Evolutionary conservation across 2,329 filamentous ascomycete species (phyloP).

Genomic region (Rhinocladiella mackenziei): DNA sequence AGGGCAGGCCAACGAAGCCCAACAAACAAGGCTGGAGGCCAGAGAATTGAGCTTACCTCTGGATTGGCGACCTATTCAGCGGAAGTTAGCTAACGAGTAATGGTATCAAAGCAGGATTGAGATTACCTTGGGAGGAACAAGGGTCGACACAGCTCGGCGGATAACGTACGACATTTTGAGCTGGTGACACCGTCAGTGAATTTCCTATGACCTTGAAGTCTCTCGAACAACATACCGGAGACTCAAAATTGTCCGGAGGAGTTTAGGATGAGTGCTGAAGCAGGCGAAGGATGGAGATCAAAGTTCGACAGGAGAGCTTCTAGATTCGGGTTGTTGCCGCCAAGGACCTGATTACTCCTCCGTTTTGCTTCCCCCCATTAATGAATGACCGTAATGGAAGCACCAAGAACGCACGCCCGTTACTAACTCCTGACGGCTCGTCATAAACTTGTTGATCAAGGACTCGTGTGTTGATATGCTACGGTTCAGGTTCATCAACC

Average conservation of each 20-base stretch:
- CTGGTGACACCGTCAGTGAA: conserved; percentile 11
- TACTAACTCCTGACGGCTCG: too few relatives aligned
- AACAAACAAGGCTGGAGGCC: not conserved
- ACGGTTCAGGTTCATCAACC: too few relatives aligned
- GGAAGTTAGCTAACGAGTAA: conserved; percentile 15
- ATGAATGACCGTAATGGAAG: too few relatives aligned
- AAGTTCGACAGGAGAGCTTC: conserved; percentile 14
- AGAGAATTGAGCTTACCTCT: conserved; percentile 18
- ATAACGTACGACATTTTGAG: conserved; percentile 86
- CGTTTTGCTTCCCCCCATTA: too few relatives aligned
- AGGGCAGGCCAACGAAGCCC: not conserved
- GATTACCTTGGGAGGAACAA: conserved; percentile 95
- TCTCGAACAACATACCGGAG: conserved; percentile 8
- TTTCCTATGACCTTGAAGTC: not conserved
- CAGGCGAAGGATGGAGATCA: conserved; percentile 10
- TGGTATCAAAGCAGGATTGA: conserved; percentile 2
- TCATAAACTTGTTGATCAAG: too few relatives aligned
- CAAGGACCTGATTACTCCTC: too few relatives aligned
- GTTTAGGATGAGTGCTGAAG: conserved; percentile 11
- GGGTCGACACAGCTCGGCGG: conserved; percentile 90
- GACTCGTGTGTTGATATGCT: too few relatives aligned
- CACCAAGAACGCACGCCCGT: too few relatives aligned
- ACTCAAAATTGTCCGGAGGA: conserved; percentile 17
- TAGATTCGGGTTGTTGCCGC: too few relatives aligned
- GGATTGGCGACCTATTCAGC: conserved; percentile 19